Base-by-base conservation (phyloP, 805 yeast genomes). In the Lachancea fermentati region DNA sequence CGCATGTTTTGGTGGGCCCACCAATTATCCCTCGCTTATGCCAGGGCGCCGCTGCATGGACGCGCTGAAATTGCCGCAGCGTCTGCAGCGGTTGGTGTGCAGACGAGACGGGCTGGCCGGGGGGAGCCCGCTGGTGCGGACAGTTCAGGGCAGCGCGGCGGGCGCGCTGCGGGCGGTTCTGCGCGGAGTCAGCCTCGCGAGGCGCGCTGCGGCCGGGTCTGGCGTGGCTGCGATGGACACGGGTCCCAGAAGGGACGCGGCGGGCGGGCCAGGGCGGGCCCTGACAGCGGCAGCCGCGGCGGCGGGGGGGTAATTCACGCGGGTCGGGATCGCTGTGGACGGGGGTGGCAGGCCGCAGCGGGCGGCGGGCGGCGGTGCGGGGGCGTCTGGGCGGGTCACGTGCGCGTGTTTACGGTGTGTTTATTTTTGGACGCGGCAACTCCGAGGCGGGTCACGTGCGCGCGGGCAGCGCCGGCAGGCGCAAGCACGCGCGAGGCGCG, bases 111-210 rank as follows among this genome's bases (percentile, higher is more conserved):
- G n/a, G 13, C 24, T 17, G n/a, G 35, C 22, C 19, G 15, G 24
- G 14, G 25, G n/a, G n/a, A n/a, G n/a, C n/a, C 18, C 8, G 22
- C 19, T 14, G 28, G 35, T 17, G 33, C 36, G 36, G 36, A 12
- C 28, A 8, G 28, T 13, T n/a, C 31, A 8, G 11, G 36, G 9
- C 13, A 8, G 9, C 9, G 36, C 31, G 31, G n/a, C 30, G 30
- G 30, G 17, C 30, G 31, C 36, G 24, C 11, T 12, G 37, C 37
- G 36, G 32, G 37, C 32, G 26, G n/a, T 17, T 12, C 26, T 8
- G 26, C 35, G 26, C 14, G 35, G 19, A 12, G 36, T 22, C 26
- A 22, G 26, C 26, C 26, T 22, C 26, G 26, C 26, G 26, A 22
- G 11, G 26, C 26, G 11, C 11, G 26, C 26, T 22, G 26, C 26